phyloP scores from a whole-genome alignment of 1,284 basidiomycete genomes.

The Naganishia sp. region DNA sequence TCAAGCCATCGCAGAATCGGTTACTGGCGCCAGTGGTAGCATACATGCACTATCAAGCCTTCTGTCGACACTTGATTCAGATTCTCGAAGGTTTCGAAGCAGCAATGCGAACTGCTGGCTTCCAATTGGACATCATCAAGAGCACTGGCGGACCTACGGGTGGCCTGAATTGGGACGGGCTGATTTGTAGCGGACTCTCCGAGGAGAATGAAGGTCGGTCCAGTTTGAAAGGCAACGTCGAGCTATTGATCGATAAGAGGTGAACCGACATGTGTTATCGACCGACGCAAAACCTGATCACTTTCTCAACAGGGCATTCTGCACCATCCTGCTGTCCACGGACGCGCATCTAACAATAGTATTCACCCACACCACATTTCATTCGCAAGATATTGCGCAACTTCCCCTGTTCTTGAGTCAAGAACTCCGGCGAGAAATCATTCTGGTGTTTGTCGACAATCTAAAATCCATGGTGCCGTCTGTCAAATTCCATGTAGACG shows the following conservation, averaged over 20 bases:
- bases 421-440: constrained; percentile 24
- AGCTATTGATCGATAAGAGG: background rate
- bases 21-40: constrained; percentile 29
- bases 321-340: constrained; percentile 26
- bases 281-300: background rate
- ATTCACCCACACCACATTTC: constrained; percentile 23
- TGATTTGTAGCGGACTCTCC: constrained; percentile 1
- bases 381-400: constrained; percentile 32
- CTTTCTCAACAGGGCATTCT: constrained; percentile 19
- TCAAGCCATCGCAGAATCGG: background rate
- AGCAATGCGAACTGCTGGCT: constrained; percentile 9
- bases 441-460: constrained; percentile 12
- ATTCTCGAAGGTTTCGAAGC: constrained; percentile 12
- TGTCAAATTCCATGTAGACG: constrained; percentile 5
- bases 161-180: constrained; percentile 31
- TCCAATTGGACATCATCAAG: constrained; percentile 19
- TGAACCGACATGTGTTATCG: background rate
- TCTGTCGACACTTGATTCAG: constrained; percentile 20
- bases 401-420: constrained; percentile 27
- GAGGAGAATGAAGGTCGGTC: constrained; percentile 10
- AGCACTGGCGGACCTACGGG: constrained; percentile 25
- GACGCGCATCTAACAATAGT: constrained; percentile 25
- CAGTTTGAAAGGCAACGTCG: constrained; percentile 3
- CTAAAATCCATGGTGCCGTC: constrained; percentile 4
- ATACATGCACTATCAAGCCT: constrained; percentile 33